Percentiles rank a stretch among this genome's conserved stretches.
These are phyloP conservation scores for Tillandsia fasciculata DNA, from an alignment of 176 grass and related monocot genomes.

Conservation along the genomic window DNA sequence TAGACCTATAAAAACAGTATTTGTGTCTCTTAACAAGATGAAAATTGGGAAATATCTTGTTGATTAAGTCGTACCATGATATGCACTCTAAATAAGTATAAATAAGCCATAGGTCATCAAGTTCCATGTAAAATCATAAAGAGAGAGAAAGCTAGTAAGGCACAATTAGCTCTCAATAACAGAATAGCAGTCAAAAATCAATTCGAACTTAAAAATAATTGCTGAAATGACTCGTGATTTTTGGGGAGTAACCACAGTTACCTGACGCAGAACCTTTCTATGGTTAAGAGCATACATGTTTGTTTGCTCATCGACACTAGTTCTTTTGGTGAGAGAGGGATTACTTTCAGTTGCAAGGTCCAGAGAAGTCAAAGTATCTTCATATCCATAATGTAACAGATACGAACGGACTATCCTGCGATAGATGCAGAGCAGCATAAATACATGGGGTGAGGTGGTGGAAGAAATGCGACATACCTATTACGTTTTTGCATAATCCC, in stretches of 20 bases:
- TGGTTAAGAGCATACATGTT: conserved; percentile 86
- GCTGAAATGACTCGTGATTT: not conserved
- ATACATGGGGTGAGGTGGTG: not conserved
- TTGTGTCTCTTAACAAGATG: too few relatives aligned
- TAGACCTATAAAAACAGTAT: too few relatives aligned
- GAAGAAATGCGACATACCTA: not conserved
- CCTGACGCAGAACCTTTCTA: conserved; percentile 84
- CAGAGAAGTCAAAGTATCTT: conserved; percentile 94
- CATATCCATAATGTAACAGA: conserved; percentile 94
- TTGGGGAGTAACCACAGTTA: conserved; percentile 22
- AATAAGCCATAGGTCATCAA: not conserved
- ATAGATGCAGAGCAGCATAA: conserved; percentile 5
- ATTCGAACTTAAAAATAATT: not conserved
- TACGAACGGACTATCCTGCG: conserved; percentile 90
- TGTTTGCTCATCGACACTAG: conserved; percentile 63
- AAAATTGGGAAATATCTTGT: too few relatives aligned
- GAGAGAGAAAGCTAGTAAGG: not conserved
- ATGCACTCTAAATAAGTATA: not conserved
- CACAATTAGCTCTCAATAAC: not conserved
- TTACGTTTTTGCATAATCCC: not conserved
- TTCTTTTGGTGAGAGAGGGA: conserved; percentile 36
- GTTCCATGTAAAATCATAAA: not conserved
- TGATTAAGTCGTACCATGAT: not conserved
- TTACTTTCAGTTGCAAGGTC: conserved; percentile 67
- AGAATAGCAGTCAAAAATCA: not conserved